phyloP scores from a whole-genome alignment of 257 asterid genomes.

The Datura wrightii region DNA sequence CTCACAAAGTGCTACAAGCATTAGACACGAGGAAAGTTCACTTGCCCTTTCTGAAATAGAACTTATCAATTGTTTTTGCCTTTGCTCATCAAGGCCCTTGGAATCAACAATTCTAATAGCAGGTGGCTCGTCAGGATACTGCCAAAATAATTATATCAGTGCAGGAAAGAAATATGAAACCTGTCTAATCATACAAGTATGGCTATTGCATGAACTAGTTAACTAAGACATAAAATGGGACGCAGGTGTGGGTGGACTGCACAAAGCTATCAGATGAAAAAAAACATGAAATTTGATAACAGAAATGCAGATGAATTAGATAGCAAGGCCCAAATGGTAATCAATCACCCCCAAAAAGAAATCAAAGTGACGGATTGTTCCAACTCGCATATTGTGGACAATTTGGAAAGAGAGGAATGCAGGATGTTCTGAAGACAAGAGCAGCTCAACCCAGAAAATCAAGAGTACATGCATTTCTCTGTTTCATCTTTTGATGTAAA shows the following conservation, averaged over 20 bases:
- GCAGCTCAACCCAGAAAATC: neutral
- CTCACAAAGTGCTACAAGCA: slow-evolving; percentile 97
- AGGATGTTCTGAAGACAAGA: neutral
- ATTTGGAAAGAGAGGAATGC: neutral
- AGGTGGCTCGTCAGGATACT: slow-evolving; percentile 94
- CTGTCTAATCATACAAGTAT: neutral
- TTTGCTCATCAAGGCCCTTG: slow-evolving; percentile 85
- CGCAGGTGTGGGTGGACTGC: neutral
- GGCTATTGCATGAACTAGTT: neutral
- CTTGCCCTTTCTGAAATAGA: slow-evolving; percentile 60
- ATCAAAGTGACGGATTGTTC: neutral
- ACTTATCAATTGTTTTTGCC: slow-evolving; percentile 63
- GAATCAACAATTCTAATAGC: slow-evolving; percentile 67
- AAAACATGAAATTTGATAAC: neutral
- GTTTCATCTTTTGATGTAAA: neutral
- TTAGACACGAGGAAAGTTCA: slow-evolving; percentile 73
- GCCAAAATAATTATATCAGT: slow-evolving; percentile 40
- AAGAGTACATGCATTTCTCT: neutral
- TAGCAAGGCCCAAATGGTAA: neutral
- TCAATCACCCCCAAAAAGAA: neutral
- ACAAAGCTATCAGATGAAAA: slow-evolving; percentile 24
- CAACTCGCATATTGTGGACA: slow-evolving; percentile 17
- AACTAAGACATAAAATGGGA: slow-evolving; percentile 1
- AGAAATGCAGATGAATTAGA: neutral
- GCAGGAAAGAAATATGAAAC: slow-evolving; percentile 18